Percentiles rank a stretch among this genome's conserved stretches.
Conservation (phyloP, 176 grass and related monocot genomes). For the Oropetium thomaeum region DNA sequence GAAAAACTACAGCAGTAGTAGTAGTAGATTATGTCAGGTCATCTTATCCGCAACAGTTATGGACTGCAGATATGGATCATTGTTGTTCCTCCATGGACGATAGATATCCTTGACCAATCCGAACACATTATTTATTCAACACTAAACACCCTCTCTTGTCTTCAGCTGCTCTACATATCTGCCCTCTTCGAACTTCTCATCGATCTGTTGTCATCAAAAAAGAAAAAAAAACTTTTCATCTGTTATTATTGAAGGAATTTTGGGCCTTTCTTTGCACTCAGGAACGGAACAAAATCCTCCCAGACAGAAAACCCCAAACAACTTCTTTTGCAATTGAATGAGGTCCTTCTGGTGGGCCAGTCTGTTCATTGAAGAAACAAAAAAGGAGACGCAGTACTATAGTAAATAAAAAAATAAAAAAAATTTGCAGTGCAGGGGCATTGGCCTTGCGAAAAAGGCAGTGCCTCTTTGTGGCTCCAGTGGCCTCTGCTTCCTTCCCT, state of each 20-base stretch:
- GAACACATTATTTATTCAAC: neutral
- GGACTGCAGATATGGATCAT: neutral
- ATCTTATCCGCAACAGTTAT: conserved; percentile 17
- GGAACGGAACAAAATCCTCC: neutral
- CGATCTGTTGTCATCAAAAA: no score
- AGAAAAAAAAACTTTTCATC: no score
- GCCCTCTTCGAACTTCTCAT: no score
- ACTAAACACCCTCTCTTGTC: neutral
- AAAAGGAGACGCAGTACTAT: no score
- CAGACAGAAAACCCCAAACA: conserved; percentile 33
- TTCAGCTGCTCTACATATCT: neutral
- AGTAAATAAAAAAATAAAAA: no score
- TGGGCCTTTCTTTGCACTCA: neutral
- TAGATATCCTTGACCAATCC: neutral
- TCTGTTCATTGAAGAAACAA: neutral
- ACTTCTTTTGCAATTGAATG: conserved; percentile 34
- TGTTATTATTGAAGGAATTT: no score
- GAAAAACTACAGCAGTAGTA: neutral
- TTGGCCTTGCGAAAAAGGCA: conserved; percentile 29
- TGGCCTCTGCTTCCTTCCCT: neutral
- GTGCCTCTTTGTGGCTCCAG: neutral
- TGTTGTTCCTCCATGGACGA: neutral
- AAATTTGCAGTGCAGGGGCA: neutral
- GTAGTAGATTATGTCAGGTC: neutral
- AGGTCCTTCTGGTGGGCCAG: neutral